Evolutionary conservation across 2,329 filamentous ascomycete genomes (phyloP), one percentile per base, ranked within the genome.

Genomic region (Trichoderma sp.): DNA sequence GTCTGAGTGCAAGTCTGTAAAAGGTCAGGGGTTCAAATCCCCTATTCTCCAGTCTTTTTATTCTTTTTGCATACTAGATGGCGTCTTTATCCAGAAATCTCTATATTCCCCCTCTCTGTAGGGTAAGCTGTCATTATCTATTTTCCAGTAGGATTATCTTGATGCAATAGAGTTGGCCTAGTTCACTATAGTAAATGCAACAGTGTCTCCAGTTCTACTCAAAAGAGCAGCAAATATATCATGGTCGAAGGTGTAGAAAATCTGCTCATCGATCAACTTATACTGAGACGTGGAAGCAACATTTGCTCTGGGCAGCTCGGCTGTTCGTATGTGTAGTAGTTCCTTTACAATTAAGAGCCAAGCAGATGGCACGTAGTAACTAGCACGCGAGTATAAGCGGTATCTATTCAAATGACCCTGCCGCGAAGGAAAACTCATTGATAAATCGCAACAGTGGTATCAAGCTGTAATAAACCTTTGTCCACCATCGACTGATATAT

Each of bases 21-120:
- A 68, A 68, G 66, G 66, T 63, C 66, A 59, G 66, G 66, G 66
- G 66, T 68, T 68, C 66, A 68, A 68, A 60, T 68, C 66, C 66
- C 66, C 21, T 59, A 68, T 63, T 68, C 59, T 68, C 66, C 66
- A 68, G 32, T 68, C 26, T 68, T 56, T 63, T 63, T 68, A n/a
- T 39, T 61, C 6, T n/a, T 30, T 58, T 28, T 13, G 8, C 2
- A 21, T 46, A 2, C n/a, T 8, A 5, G 10, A 11, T 5, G n/a
- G 11, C n/a, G 28, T 16, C 7, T 24, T 8, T 18, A 13, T 54
- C 11, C 11, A 10, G n/a, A 52, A 39, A 5, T 18, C 18, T 37
- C 6, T 13, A 13, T 59, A 21, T n/a, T 2, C 16, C 14, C 8
- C 30, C 10, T 32, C n/a, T 61, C 13, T 61, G 28, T 30, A 58